Base-by-base conservation (phyloP, 2,329 filamentous ascomycete genomes). In the Ascomycota sp. region DNA sequence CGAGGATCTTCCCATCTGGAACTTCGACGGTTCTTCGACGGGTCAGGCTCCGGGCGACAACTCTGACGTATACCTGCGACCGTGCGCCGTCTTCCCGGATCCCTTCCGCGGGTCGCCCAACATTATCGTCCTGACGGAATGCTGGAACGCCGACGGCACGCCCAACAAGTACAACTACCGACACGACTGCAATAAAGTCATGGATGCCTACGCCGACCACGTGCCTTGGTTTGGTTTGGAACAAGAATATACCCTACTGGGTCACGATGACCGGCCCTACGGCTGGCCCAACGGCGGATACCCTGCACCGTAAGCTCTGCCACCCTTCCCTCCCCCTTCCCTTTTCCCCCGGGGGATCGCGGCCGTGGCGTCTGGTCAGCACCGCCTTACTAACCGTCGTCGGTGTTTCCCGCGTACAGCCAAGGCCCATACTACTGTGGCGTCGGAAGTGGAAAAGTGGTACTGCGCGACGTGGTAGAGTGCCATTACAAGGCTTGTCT, bases 81-180 rank as follows among this genome's bases (percentile, higher is more conserved):
- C 85, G 35, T 71, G 79, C 38, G 81, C 83, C 44, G 73, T 85
- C 59, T 94, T 71, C 70, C 78, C 82, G 43, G 83, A 93, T 40
- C 86, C 86, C 36, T 86, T 94, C 75, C 79, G 85, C 43, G 69
- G 73, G 37, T 72, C 72, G 36, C 79, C 83, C 59, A 94, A 94
- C 68, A 77, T 94, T 55, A 72, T 94, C 44, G 86, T 95, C 46
- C 77, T 95, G 48, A 71, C 75, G 51, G 86, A 94, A 65, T 92
- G 81, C 58, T 94, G 82, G 78, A 83, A 86, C 52, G 65, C 79
- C 40, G 85, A 94, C 57, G 85, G 83, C 51, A 82, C 74, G 38
- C 89, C 89, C 57, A 98, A 95, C 75, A 85, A 92, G 59, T 95
- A 71, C 77, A 98, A 98, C 77, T 80, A 76, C 75, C 81, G 89